These are phyloP conservation scores for Monosporascus sp. DNA, from an alignment of 2,329 filamentous ascomycete species.

Conservation along the genomic window DNA sequence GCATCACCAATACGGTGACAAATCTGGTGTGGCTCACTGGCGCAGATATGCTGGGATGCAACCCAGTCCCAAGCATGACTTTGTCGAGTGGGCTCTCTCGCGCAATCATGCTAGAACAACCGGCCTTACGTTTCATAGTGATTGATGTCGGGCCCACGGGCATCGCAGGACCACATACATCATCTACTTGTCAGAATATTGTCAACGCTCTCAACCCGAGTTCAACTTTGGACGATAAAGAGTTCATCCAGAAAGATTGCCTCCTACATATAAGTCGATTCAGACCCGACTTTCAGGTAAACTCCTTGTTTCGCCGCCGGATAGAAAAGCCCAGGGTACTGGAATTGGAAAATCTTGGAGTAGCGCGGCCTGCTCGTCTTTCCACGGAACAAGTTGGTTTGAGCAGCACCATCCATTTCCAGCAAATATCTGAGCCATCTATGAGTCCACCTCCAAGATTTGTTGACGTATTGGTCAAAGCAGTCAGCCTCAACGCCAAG, in stretches of 20 bases:
- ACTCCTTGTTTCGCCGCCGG: conserved; percentile 8
- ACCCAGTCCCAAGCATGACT: conserved; percentile 6
- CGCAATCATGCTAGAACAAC: conserved; percentile 14
- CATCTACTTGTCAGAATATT: neutral
- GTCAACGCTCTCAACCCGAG: neutral
- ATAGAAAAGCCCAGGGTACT: too few species aligned
- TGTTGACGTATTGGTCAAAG: conserved; percentile 4
- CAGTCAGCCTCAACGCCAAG: conserved; percentile 16
- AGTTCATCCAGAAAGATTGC: conserved; percentile 1
- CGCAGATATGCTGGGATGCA: neutral
- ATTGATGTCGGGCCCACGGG: conserved; percentile 1
- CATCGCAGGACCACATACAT: neutral
- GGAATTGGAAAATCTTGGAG: too few species aligned
- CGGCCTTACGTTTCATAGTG: conserved; percentile 1
- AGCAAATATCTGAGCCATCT: conserved; percentile 4
- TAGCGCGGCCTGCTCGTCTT: conserved; percentile 7
- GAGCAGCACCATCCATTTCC: conserved; percentile 12
- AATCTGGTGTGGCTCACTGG: conserved; percentile 3
- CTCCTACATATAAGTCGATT: conserved; percentile 10
- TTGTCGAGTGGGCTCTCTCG: conserved; percentile 11
- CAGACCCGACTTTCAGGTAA: conserved; percentile 5
- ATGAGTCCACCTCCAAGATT: neutral
- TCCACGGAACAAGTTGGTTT: conserved; percentile 2
- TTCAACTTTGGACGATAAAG: neutral
- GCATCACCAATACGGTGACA: neutral